Percentiles rank a stretch among this genome's conserved stretches.
Evolutionary conservation across 352 stramenopile species (phyloP).

Genomic region (Pseudoperonospora humuli): DNA sequence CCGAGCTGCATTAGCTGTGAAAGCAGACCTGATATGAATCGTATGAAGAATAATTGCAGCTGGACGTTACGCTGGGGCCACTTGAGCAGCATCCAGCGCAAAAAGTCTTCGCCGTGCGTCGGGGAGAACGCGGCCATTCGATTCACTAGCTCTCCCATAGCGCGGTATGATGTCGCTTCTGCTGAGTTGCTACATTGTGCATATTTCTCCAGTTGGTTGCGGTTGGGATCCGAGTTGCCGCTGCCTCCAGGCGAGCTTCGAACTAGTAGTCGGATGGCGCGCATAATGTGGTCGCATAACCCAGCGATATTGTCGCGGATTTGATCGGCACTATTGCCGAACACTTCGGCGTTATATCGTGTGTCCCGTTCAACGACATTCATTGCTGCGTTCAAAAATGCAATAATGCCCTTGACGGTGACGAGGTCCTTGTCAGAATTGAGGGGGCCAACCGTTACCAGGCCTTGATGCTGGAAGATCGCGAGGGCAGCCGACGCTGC

Average conservation of each 20-base stretch:
- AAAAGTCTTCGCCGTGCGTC: conserved; percentile 47
- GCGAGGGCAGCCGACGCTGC: conserved; percentile 36
- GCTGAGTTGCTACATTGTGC: conserved; percentile 50
- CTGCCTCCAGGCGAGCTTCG: conserved; percentile 44
- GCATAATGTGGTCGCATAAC: conserved; percentile 40
- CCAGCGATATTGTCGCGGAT: conserved; percentile 27
- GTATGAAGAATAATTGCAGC: conserved; percentile 68
- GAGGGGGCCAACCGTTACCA: conserved; percentile 5
- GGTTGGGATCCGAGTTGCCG: conserved; percentile 30
- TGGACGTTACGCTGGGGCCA: conserved; percentile 70
- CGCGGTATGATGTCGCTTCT: conserved; percentile 55
- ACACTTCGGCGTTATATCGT: conserved; percentile 27
- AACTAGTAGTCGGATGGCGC: conserved; percentile 43
- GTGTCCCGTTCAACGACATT: conserved; percentile 33
- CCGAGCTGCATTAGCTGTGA: conserved; percentile 52
- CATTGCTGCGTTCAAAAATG: conserved; percentile 45
- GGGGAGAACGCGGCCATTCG: conserved; percentile 52
- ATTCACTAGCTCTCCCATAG: conserved; percentile 55
- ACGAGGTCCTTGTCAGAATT: conserved; percentile 28
- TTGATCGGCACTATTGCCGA: conserved; percentile 29
- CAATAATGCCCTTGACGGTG: conserved; percentile 49
- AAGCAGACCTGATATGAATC: conserved; percentile 52
- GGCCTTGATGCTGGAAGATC: conserved; percentile 58
- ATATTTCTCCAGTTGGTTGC: conserved; percentile 62
- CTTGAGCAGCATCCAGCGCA: conserved; percentile 63